Evolutionary conservation across 805 yeast genomes (phyloP), one percentile per base, ranked within the genome.

Genomic region (Saccharomycopsis lassenensis): DNA sequence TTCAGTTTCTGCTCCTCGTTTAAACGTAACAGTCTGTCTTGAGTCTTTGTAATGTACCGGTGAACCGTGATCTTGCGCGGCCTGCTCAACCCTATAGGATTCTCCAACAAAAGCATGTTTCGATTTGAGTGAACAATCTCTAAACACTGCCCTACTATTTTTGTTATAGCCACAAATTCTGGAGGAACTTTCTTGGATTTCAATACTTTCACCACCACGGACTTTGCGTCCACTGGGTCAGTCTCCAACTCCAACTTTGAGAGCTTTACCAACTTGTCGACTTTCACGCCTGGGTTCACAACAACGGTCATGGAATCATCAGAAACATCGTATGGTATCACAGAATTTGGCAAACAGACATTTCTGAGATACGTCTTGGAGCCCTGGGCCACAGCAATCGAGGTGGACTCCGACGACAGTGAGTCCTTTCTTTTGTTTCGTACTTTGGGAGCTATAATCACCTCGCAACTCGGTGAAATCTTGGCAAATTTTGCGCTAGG

Each of bases 381-480:
- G n/a, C n/a, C n/a, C n/a, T n/a, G n/a, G n/a, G n/a, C n/a, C n/a
- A n/a, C n/a, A n/a, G 29, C 7, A 10, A 11, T 14, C 15, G 15
- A 12, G 7, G 10, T 8, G 7, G 7, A 10, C 7, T 15, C 7
- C 15, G 29, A 26, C 12, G 29, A 26, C 8, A 23, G 24, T 8
- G 24, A 23, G 11, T n/a, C n/a, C n/a, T n/a, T n/a, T n/a, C n/a
- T n/a, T n/a, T n/a, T n/a, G n/a, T 52, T 57, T 41, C 63, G 55
- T 3, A 59, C 57, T 46, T 63, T 76, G 1, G 97, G 96, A 5
- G 93, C 84, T 20, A 89, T 76, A 38, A 79, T 69, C 10, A 83
- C 68, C 46, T 82, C 84, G 15, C 86, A 70, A 40, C 69, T 69
- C 0, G 80, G 74, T 2, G 76, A 63, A 3, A 83, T 54, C 43